Percentiles rank a stretch among this genome's conserved stretches.
phyloP scores from a whole-genome alignment of 768 basidiomycete species.

The Leccinum subgranulosum region DNA sequence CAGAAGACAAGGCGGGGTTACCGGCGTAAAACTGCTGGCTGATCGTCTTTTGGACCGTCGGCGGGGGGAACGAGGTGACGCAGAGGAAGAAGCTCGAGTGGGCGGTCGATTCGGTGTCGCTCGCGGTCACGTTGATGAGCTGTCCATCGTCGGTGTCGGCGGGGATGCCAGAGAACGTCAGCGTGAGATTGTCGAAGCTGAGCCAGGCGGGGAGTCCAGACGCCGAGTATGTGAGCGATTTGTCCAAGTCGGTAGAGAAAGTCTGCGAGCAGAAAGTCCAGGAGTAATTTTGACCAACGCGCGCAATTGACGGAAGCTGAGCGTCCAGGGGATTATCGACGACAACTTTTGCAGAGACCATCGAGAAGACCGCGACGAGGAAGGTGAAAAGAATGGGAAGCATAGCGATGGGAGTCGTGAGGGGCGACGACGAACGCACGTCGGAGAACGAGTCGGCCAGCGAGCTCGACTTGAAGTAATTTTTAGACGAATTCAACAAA shows the following conservation, averaged over 20 bases:
- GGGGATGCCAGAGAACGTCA: conserved; percentile 72
- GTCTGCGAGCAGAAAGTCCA: conserved; percentile 70
- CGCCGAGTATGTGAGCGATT: conserved; percentile 49
- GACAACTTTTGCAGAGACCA: conserved; percentile 43
- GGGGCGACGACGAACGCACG: conserved; percentile 36
- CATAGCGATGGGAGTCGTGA: conserved; percentile 61
- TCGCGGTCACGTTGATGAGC: conserved; percentile 61
- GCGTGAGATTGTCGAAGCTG: conserved; percentile 56
- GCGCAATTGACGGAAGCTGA: conserved; percentile 80
- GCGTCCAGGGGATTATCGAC: conserved; percentile 59
- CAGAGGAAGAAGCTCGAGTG: conserved; percentile 55
- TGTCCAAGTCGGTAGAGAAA: conserved; percentile 50
- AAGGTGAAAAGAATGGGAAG: conserved; percentile 55
- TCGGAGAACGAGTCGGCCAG: conserved; percentile 52
- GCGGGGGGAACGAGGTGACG: conserved; percentile 52
- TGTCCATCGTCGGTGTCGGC: conserved; percentile 58
- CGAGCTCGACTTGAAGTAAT: conserved; percentile 42
- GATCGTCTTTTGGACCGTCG: conserved; percentile 52
- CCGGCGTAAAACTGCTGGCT: conserved; percentile 55
- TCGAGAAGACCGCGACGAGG: conserved; percentile 30
- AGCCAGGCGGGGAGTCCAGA: conserved; percentile 73
- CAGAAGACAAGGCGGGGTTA: conserved; percentile 72
- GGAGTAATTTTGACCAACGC: conserved; percentile 56
- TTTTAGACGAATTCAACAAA: conserved; percentile 7
- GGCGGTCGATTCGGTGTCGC: conserved; percentile 47